Base-by-base conservation (phyloP, 768 basidiomycete species). In the Hygrophoropsis aurantiaca region DNA sequence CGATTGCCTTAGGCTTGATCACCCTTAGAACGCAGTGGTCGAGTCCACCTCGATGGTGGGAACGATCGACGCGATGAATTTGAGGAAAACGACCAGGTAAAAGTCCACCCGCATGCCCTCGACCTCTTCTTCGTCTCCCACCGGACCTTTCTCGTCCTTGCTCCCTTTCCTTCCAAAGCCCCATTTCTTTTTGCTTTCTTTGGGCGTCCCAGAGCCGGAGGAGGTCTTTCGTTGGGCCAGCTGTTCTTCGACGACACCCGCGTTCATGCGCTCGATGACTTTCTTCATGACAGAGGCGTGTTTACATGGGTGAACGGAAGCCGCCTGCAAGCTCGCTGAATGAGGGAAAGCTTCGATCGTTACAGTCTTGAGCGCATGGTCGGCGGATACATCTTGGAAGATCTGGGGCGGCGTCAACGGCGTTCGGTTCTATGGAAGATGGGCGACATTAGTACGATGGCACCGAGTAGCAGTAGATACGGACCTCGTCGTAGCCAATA, bases 221-320 rank as follows among this genome's bases (percentile, higher is more conserved):
- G 71, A 64, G 23, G 67, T 59, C 58, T 81, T 82, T 52, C 80
- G 79, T 50, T 81, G 77, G 13, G 84, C 82, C 16, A 90, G 78
- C 65, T 93, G 90, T 62, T 90, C 85, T 50, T 85, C 90, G 45
- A 87, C 78, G 21, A 93, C 87, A 51, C 84, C 84, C 55, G 80
- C 82, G 69, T 98, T 97, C 94, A 98, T 97, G 47, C 95, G 81
- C 67, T 98, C 95, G 62, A 98, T 97, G 51, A 98, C 92, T 66
- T 97, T 98, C 80, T 97, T 97, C 97, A 99, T 99, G 48, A 99
- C 97, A 66, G 86, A 91, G 1, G 94, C 90, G 66, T 99, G 95
- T 63, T 97, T 97, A 80, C 95, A 99, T 2, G 95, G 95, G 66
- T 99, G 95, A 10, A 99, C 95, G 0, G 89, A 93, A 0, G 94